Base-by-base conservation (phyloP, 2,329 filamentous ascomycete genomes). In the Hypoxylon sp. region DNA sequence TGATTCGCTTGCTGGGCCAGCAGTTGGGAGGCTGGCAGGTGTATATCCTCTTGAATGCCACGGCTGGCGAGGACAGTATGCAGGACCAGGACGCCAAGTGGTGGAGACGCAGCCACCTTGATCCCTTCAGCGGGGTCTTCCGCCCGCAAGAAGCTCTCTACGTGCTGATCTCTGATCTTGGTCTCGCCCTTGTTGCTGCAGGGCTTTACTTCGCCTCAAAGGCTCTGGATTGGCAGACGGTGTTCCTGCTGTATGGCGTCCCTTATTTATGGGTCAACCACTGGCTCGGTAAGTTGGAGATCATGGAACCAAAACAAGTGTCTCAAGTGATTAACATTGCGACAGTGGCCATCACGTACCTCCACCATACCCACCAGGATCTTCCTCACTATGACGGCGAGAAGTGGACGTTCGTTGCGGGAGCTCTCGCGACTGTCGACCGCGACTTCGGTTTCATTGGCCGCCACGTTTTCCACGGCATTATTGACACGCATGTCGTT, bases 181-280 rank as follows among this genome's bases (percentile, higher is more conserved):
- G 88, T 11, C 79, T 91, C 24, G 76, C 79, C 30, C 79, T 85
- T 32, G 86, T 84, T 71, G 76, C 78, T 32, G 80, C 78, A 6
- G 80, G 78, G 8, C 78, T 91, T 44, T 88, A 85, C 75, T 79
- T 81, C 59, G 81, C 81, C 22, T 80, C 83, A 8, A 81, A 83
- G 71, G 76, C 81, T 26, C 79, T 89, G n/a, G 88, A 87, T 36
- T 81, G 79, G 67, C 83, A 82, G 71, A 89, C 84, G 44, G 82
- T 89, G 14, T 78, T 85, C 57, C 78, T 88, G 46, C 78, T 90
- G 14, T 91, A 91, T 75, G 80, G 82, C 26, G 81, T 89, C 33
- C 89, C 90, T 14, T 92, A 90, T 76, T 74, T 90, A 64, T 91
- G 89, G 89, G 84, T 90, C 32, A 88, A 91, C 80, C 86, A 91